Conservation (phyloP, 768 basidiomycete genomes). For the Xerocomellus chrysenteron region DNA sequence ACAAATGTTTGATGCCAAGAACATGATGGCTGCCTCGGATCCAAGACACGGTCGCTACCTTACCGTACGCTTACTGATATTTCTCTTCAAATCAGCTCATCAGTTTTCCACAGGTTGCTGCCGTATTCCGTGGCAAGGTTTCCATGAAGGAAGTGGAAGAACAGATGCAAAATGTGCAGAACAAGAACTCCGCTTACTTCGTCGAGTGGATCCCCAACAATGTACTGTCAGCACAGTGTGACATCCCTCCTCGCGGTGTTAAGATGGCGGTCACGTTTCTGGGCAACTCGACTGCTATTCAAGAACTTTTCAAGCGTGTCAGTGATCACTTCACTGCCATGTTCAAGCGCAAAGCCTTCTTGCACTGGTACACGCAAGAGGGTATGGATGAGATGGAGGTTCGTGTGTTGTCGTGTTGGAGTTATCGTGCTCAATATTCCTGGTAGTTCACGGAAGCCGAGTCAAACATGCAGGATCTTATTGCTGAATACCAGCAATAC, state of each 20-base stretch:
- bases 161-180: slow-evolving; percentile 96
- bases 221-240: slow-evolving; percentile 96
- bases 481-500: slow-evolving; percentile 97
- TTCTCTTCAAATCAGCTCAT: neutral
- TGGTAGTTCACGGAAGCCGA: slow-evolving; percentile 92
- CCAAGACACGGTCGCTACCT: slow-evolving; percentile 97
- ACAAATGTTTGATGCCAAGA: slow-evolving; percentile 99
- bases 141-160: slow-evolving; percentile 99
- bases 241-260: slow-evolving; percentile 91
- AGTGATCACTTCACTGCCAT: slow-evolving; percentile 98
- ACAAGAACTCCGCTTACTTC: slow-evolving; percentile 97
- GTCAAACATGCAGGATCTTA: slow-evolving; percentile 98
- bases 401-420: slow-evolving; percentile 12
- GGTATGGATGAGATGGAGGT: slow-evolving; percentile 99
- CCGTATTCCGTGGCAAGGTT: slow-evolving; percentile 98
- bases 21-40: slow-evolving; percentile 99
- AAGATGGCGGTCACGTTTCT: slow-evolving; percentile 99
- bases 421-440: neutral
- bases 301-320: slow-evolving; percentile 98
- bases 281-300: slow-evolving; percentile 96
- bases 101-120: slow-evolving; percentile 61
- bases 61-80: slow-evolving; percentile 54
- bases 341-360: slow-evolving; percentile 98
- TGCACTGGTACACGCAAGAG: slow-evolving; percentile 99
- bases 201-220: slow-evolving; percentile 99